Evolutionary conservation across 2,329 filamentous ascomycete species (phyloP).

Genomic region (Ascocoryne sarcoides): DNA sequence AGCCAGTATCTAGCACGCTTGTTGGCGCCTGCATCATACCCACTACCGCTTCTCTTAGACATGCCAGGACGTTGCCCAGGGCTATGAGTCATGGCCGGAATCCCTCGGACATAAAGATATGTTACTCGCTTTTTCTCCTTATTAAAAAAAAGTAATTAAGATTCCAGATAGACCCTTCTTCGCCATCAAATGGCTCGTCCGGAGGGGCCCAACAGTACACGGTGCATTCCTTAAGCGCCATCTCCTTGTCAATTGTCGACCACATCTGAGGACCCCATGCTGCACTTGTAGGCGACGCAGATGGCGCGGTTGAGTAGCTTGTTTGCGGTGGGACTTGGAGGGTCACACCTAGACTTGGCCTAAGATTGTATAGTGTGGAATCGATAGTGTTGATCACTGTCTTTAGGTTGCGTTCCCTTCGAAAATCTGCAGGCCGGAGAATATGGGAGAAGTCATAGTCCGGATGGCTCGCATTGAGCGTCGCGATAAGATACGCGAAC

Average conservation of each 20-base stretch:
- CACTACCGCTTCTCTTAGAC: constrained; percentile 22
- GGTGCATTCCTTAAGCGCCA: constrained; percentile 81
- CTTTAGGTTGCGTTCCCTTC: constrained; percentile 69
- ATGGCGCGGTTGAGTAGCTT: constrained; percentile 30
- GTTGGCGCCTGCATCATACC: constrained; percentile 45
- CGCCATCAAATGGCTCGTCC: constrained; percentile 83
- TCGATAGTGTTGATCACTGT: constrained; percentile 82
- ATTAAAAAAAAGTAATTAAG: constrained; percentile 98
- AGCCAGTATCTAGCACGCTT: constrained; percentile 89
- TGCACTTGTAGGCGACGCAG: constrained; percentile 36
- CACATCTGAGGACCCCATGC: constrained; percentile 87
- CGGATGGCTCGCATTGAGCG: constrained; percentile 87
- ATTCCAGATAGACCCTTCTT: constrained; percentile 86
- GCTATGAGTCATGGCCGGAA: constrained; percentile 64
- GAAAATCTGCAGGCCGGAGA: constrained; percentile 81
- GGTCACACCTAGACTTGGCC: constrained; percentile 46
- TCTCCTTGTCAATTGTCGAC: constrained; percentile 87
- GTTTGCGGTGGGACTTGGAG: constrained; percentile 30
- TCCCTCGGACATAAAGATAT: constrained; percentile 86
- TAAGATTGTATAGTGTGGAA: constrained; percentile 77
- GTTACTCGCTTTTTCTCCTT: constrained; percentile 84
- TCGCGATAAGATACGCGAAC: constrained; percentile 94
- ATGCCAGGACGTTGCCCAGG: constrained; percentile 36
- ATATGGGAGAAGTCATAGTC: constrained; percentile 97
- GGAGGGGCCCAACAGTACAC: constrained; percentile 85